Base-by-base conservation (phyloP, 441 rosid genomes). In the Syzygium malaccense region DNA sequence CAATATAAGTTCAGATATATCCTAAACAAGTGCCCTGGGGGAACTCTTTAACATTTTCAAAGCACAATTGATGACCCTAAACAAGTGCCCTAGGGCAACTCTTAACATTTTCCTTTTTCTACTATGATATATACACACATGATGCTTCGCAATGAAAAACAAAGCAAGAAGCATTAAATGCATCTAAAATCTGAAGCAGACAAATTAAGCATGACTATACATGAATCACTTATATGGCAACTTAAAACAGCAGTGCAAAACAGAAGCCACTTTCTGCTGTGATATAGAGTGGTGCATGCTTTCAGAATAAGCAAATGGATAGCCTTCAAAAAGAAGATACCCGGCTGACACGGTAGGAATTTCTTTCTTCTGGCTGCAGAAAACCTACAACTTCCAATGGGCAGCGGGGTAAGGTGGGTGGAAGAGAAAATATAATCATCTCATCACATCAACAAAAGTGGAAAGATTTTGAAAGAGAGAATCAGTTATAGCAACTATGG, bases 361-460 rank as follows among this genome's bases (percentile, higher is more conserved):
- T 62, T 94, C 96, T 90, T 90, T 93, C 93, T 90, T 93, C 91
- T 93, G 96, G 92, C 92, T 68, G 56, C 97, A 95, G 6, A 88
- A 89, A 86, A 95, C 93, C 98, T 95, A 89, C 87, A 45, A 90
- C 49, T 71, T 71, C 9, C 80, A 71, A 37, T 37, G 49, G 80
- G 49, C 80, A 71, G 23, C n/a, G 79, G 2, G 45, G 45, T 32
- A 14, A 15, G 9, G 28, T n/a, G 68, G 68, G 37, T 11, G 80
- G 17, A 71, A 51, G 75, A 62, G 45, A 28, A 64, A 83, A 85
- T 33, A 86, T 25, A 55, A 49, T 88, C 80, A 87, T 62, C 9
- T 33, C 56, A 60, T 4, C 53, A 32, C 45, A 28, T 28, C 26
- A 45, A 17, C 12, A 66, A n/a, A n/a, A 57, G 19, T 80, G 8